Percentiles rank a stretch among this genome's conserved stretches.
Conservation (phyloP, 1,284 basidiomycete genomes). For the Pascua sp. region DNA sequence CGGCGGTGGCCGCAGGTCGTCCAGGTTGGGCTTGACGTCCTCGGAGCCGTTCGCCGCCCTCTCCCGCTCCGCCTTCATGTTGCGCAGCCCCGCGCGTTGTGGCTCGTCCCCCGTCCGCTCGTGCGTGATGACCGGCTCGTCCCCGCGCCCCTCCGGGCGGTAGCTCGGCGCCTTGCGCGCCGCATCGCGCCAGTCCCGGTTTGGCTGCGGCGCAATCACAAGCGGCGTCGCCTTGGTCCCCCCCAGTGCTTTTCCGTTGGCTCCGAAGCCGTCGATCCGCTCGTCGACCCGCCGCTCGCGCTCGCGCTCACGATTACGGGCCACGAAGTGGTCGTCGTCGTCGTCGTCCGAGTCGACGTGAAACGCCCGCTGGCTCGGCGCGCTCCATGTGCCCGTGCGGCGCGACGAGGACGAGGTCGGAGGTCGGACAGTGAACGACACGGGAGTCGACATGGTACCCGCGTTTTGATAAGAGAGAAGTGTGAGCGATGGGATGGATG, state of each 20-base stretch:
- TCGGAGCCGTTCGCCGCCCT: not conserved
- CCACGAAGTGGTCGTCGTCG: conserved; percentile 26
- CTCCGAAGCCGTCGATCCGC: conserved; percentile 66
- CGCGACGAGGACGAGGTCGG: conserved; percentile 17
- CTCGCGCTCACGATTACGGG: not conserved
- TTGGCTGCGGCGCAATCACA: conserved; percentile 75
- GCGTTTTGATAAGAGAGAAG: conserved; percentile 3
- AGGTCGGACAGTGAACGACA: conserved; percentile 47
- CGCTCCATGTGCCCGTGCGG: conserved; percentile 9
- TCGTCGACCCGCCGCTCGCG: conserved; percentile 54
- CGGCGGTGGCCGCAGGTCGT: not conserved
- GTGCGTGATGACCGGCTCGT: conserved; percentile 32
- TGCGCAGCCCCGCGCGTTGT: conserved; percentile 68
- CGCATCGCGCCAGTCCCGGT: conserved; percentile 79
- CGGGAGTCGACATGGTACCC: conserved; percentile 39
- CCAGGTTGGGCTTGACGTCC: conserved; percentile 18
- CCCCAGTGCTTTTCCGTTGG: conserved; percentile 50
- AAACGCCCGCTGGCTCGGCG: conserved; percentile 41
- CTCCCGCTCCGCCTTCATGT: conserved; percentile 15
- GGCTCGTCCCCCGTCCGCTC: conserved; percentile 66
- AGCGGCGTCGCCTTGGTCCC: conserved; percentile 66
- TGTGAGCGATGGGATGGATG: not conserved
- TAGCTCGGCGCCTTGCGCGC: conserved; percentile 55
- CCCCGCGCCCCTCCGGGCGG: conserved; percentile 59
- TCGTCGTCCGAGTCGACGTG: conserved; percentile 38